phyloP scores from a whole-genome alignment of 352 stramenopile species.

The Halophytophthora batemanensis region DNA sequence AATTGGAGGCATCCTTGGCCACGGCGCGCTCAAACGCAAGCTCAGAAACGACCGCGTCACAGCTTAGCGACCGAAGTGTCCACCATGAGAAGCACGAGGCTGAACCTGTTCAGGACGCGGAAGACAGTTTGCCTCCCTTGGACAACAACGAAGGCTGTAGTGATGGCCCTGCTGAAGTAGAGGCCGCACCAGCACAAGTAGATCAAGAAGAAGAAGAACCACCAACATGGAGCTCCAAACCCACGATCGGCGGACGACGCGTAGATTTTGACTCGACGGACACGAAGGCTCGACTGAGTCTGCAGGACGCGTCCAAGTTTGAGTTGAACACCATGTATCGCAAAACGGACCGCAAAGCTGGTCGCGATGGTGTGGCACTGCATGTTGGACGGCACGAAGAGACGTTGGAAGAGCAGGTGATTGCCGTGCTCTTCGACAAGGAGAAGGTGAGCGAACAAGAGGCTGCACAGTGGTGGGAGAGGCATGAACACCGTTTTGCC shows the following conservation, averaged over 20 bases:
- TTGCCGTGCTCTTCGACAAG: conserved; percentile 81
- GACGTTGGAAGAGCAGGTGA: conserved; percentile 76
- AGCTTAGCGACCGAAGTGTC: neutral
- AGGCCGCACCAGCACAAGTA: conserved; percentile 4
- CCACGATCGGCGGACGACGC: conserved; percentile 43
- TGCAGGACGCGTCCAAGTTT: conserved; percentile 76
- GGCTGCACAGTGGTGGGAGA: conserved; percentile 65
- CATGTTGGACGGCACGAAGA: conserved; percentile 76
- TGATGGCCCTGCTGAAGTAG: conserved; percentile 5
- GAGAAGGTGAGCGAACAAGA: conserved; percentile 79
- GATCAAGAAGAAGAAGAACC: conserved; percentile 10
- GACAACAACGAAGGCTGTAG: conserved; percentile 5
- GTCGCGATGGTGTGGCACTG: conserved; percentile 66
- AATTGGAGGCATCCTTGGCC: conserved; percentile 55
- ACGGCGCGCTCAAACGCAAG: conserved; percentile 4
- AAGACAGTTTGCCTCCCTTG: conserved; percentile 1
- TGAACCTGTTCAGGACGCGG: neutral
- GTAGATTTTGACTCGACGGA: conserved; percentile 71
- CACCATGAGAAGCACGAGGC: conserved; percentile 7
- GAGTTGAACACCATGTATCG: conserved; percentile 85
- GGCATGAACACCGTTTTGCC: conserved; percentile 68
- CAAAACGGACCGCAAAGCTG: conserved; percentile 77
- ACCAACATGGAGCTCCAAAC: conserved; percentile 43
- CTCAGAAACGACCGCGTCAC: conserved; percentile 8
- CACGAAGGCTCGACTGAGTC: conserved; percentile 64